Base-by-base conservation (phyloP, 2,329 filamentous ascomycete species). In the Neonectria ditissima region DNA sequence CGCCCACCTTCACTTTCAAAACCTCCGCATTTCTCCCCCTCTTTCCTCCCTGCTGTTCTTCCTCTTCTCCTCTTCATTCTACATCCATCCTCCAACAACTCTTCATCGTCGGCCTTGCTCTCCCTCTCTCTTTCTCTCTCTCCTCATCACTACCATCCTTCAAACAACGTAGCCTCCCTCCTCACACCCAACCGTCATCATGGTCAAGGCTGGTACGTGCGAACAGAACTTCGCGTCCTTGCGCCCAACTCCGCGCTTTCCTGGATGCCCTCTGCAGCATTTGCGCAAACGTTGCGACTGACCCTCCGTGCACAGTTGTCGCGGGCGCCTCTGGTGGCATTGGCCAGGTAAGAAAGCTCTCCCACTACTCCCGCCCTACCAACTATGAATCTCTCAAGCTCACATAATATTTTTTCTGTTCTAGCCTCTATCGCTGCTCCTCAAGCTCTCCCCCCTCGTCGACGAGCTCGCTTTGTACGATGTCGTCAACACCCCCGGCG, bases 401-500 rank as follows among this genome's bases (percentile, higher is more conserved):
- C 63, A 75, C 63, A 62, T 67, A 54, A 52, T 60, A 39, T 62
- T 45, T 18, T 48, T 78, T 37, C 45, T 54, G 20, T 43, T 56
- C 26, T 59, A 98, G 94, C 96, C 96, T 73, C 88, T 99, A 76
- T 99, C 96, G 71, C 92, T 99, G 73, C 92, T 99, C 75, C 88
- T 98, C 80, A 99, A 99, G 89, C 89, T 92, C 72, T 92, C 87
- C 78, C 92, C 94, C 70, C 89, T 93, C 77, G 87, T 99, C 76
- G 91, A 95, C 76, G 93, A 98, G 85, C 92, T 99, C 75, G 87
- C 94, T 66, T 92, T 99, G 75, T 99, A 97, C 87, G 96, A 99
- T 97, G 94, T 99, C 72, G 95, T 98, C 82, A 97, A 98, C 88
- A 97, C 94, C 54, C 94, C 94, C 74, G 96, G 96, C 82, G 96